Conservation (phyloP, 805 yeast genomes). For the Schizosaccharomyces octosporus region DNA sequence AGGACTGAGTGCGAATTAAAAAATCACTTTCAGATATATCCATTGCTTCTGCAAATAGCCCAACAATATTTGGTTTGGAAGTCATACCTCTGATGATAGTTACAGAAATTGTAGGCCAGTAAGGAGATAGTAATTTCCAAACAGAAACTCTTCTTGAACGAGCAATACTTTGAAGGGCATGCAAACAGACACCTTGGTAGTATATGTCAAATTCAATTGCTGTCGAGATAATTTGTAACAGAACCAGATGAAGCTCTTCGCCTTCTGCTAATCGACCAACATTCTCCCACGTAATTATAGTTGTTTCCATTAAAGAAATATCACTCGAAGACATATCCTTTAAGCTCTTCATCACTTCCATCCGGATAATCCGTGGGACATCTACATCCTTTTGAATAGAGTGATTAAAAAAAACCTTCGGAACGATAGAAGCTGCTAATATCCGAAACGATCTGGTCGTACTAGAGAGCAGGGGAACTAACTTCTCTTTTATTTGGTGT, state of each 20-base stretch:
- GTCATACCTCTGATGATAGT: slow-evolving; percentile 31
- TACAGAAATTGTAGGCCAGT: slow-evolving; percentile 45
- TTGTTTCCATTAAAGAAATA: slow-evolving; percentile 9
- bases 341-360: background rate
- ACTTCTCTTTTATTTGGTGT: no score
- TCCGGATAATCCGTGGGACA: background rate
- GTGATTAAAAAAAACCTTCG: background rate
- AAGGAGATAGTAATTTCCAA: slow-evolving; percentile 60
- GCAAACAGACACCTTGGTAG: slow-evolving; percentile 36
- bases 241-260: slow-evolving; percentile 39
- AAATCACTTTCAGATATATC: slow-evolving; percentile 39
- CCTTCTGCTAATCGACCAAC: slow-evolving; percentile 38
- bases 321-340: background rate
- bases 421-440: background rate
- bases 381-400: background rate
- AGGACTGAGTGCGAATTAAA: slow-evolving; percentile 40
- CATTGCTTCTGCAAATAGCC: slow-evolving; percentile 36
- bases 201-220: slow-evolving; percentile 42
- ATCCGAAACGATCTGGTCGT: background rate
- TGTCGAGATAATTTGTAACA: slow-evolving; percentile 39
- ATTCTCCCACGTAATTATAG: slow-evolving; percentile 31
- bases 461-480: background rate
- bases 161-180: slow-evolving; percentile 16
- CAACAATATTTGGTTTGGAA: slow-evolving; percentile 28
- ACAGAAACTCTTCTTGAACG: slow-evolving; percentile 33